These are phyloP conservation scores for Botrytis byssoidea DNA, from an alignment of 2,329 filamentous ascomycete genomes.

Conservation along the genomic window DNA sequence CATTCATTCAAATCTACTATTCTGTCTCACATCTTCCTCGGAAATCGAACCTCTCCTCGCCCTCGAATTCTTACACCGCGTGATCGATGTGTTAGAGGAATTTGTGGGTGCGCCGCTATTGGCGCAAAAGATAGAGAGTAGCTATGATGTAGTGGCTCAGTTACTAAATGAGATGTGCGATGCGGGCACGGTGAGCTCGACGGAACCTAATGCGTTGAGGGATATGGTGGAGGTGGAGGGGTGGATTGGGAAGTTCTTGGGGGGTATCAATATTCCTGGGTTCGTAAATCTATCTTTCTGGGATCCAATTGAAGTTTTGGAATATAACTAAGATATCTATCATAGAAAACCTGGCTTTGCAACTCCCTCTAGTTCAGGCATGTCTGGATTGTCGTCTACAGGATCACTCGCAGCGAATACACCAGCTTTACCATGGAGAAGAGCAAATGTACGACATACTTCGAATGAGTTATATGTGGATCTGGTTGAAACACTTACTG, in stretches of 20 bases:
- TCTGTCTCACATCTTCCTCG: constrained; percentile 78
- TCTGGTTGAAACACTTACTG: constrained; percentile 82
- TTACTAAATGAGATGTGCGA: constrained; percentile 96
- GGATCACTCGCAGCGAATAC: constrained; percentile 45
- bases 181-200: constrained; percentile 82
- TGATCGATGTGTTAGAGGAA: constrained; percentile 90
- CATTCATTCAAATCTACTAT: constrained; percentile 80
- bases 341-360: constrained; percentile 37
- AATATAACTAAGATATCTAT: not conserved
- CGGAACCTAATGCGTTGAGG: constrained; percentile 87
- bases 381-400: constrained; percentile 38
- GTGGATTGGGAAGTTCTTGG: constrained; percentile 83
- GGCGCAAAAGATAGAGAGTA: constrained; percentile 80
- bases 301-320: not conserved
- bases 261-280: constrained; percentile 81
- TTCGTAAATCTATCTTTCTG: constrained; percentile 40
- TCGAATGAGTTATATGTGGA: constrained; percentile 98
- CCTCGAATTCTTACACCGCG: constrained; percentile 90
- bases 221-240: constrained; percentile 92
- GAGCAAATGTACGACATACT: constrained; percentile 89
- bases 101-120: constrained; percentile 87
- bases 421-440: constrained; percentile 76
- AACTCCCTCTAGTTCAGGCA: constrained; percentile 34
- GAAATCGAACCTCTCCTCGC: constrained; percentile 88
- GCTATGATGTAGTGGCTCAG: constrained; percentile 92